These are phyloP conservation scores for Nicotiana sylvestris DNA, from an alignment of 257 asterid genomes.

Conservation along the genomic window DNA sequence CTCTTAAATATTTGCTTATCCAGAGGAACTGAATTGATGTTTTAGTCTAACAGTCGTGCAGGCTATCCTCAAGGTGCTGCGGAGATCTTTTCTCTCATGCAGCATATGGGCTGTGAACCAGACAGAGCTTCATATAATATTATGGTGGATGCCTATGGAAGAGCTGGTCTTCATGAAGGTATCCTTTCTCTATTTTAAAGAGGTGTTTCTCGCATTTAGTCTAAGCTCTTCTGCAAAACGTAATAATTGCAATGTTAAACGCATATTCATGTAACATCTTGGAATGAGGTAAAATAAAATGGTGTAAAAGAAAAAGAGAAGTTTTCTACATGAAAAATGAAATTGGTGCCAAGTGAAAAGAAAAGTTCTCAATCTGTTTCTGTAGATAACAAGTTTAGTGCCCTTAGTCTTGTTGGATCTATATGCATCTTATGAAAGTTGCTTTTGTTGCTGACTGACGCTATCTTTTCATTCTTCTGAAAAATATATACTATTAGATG, in stretches of 20 bases:
- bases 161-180: slow-evolving; percentile 81
- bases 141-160: slow-evolving; percentile 85
- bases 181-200: background rate
- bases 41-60: slow-evolving; percentile 55
- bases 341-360: background rate
- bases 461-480: background rate
- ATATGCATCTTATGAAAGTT: background rate
- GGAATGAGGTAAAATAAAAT: background rate
- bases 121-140: slow-evolving; percentile 83
- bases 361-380: background rate
- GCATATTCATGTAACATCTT: background rate
- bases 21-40: background rate
- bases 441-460: background rate
- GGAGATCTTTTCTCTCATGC: slow-evolving; percentile 80
- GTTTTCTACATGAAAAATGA: background rate
- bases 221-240: background rate
- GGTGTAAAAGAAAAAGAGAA: background rate
- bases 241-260: background rate
- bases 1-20: background rate
- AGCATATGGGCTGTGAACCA: slow-evolving; percentile 83
- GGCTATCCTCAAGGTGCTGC: slow-evolving; percentile 81
- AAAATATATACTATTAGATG: slow-evolving; percentile 29
- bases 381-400: background rate
- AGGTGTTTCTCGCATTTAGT: background rate
- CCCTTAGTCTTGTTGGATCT: background rate